Base-by-base conservation (phyloP, 2,329 filamentous ascomycete species). In the Nothomitra cinnamomea region DNA sequence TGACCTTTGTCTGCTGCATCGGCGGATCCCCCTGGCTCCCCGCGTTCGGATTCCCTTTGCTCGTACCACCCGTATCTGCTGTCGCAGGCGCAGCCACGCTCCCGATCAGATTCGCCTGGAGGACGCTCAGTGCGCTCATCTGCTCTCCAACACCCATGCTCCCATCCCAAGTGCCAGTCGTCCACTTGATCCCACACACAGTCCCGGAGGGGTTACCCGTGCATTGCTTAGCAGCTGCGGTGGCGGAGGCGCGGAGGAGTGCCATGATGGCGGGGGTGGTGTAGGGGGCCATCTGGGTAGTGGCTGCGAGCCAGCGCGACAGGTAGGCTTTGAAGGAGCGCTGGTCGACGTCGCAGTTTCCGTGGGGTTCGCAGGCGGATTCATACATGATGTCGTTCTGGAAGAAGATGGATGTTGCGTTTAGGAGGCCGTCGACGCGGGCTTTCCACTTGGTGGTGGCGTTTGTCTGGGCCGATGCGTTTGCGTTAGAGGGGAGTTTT, bases 261-360 rank as follows among this genome's bases (percentile, higher is more conserved):
- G 79, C 73, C 54, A 76, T 67, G 58, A 87, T 79, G n/a, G 62
- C 67, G 1, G 72, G 66, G 41, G 66, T 66, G 0, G 76, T 79
- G 48, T 72, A 73, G 0, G 83, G 82, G 0, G 78, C 80, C n/a
- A 86, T 55, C 58, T 82, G 72, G 1, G 77, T 74, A 1, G 76
- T 72, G 22, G 75, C 72, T 2, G 77, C 72, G 58, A 82, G 66
- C 78, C 82, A 88, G 48, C 84, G 80, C 22, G 78, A 68, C 22
- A 87, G 70, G 65, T 86, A 87, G 10, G 81, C 83, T 68, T 88
- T 88, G 78, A 87, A 88, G 50, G 74, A 79, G 61, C 76, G 76
- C 67, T 87, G 82, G 64, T 88, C 83, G 58, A 73, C 73, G 68
- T 86, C 77, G 72, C 85, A 89, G 24, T 70, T 71, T 53, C 69